Evolutionary conservation across 768 basidiomycete species (phyloP).

Genomic region (Mycena crocata): DNA sequence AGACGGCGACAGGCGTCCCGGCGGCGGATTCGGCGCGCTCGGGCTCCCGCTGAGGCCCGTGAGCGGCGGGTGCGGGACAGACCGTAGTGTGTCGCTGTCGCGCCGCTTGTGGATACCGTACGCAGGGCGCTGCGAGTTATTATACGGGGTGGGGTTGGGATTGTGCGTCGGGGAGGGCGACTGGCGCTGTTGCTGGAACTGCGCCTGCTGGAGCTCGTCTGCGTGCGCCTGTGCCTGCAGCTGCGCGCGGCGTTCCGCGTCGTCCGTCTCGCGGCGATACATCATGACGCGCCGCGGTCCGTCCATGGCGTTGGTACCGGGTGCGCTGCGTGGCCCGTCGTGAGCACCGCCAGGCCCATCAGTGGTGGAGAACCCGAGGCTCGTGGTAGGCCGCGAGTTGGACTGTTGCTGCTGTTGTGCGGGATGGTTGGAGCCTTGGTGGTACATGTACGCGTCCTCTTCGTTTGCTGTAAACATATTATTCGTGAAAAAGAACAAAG

Average conservation of each 20-base stretch:
- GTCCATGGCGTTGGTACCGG: too few species aligned
- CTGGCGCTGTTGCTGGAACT: constrained; percentile 61
- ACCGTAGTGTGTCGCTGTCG: constrained; percentile 83
- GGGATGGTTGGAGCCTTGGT: constrained; percentile 23
- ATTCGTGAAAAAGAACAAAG: constrained; percentile 26
- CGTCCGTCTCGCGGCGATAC: constrained; percentile 50
- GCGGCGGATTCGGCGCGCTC: constrained; percentile 59
- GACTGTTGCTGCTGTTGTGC: constrained; percentile 27
- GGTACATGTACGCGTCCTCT: constrained; percentile 38
- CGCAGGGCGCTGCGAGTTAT: constrained; percentile 48
- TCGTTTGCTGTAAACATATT: constrained; percentile 29
- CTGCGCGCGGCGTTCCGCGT: constrained; percentile 53
- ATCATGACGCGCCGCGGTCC: constrained; percentile 52
- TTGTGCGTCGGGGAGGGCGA: constrained; percentile 63
- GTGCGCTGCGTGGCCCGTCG: too few species aligned
- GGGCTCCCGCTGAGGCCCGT: constrained; percentile 59
- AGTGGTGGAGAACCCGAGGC: constrained; percentile 47
- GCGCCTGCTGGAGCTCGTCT: constrained; percentile 47
- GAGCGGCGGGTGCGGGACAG: constrained; percentile 49
- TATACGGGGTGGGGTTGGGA: constrained; percentile 53
- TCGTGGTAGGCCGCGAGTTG: constrained; percentile 56
- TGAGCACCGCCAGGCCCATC: too few species aligned
- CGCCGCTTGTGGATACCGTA: constrained; percentile 69
- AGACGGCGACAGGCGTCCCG: constrained; percentile 47
- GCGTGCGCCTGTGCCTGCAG: constrained; percentile 29